Base-by-base conservation (phyloP, 805 yeast genomes). In the Kurtzmaniella fragi region DNA sequence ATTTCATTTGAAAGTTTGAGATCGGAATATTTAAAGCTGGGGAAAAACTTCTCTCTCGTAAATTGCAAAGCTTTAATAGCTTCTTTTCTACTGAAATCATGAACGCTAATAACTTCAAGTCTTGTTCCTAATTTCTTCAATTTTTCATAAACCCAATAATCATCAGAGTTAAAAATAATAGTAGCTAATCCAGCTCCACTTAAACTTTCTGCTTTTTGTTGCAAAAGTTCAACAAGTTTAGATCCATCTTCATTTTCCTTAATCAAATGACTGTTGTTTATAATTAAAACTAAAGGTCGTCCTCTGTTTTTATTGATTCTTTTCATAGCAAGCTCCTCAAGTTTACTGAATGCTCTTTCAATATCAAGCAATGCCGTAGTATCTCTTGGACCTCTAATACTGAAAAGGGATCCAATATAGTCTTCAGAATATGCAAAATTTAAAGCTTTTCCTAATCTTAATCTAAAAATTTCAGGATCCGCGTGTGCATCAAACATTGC, bases 111-210 rank as follows among this genome's bases (percentile, higher is more conserved):
- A 16, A 84, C 78, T 39, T 86, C 93, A 33, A 86, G 59, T 27
- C 91, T 69, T 0, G 95, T 86, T 0, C 89, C 86, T 14, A 82
- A 63, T 39, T 71, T 71, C 50, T 82, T 82, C 46, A 86, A 64
- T 40, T 88, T 75, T 49, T 85, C 93, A 56, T 84, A 86, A 1
- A 86, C 73, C 95, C 95, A 86, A 59, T 86, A 86, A 51, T 86
- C 95, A 56, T 85, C 95, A 44, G 85, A 77, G 50, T 83, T 83
- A 66, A 85, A 84, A 10, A 85, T 67, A 60, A 84, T 76, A 7
- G 83, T 80, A 14, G 77, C 78, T 41, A 84, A 63, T 0, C 87
- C 85, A 0, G 89, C 73, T 1, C 91, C 91, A 43, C 88, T 74
- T 31, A 86, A 65, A 10, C 78, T 57, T 52, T 86, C 95, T 0